A percentile compares a stretch with the other conserved stretches of the same genome.
Conservation (phyloP, 495 filamentous ascomycete species). For the Penicillium turbatum region DNA sequence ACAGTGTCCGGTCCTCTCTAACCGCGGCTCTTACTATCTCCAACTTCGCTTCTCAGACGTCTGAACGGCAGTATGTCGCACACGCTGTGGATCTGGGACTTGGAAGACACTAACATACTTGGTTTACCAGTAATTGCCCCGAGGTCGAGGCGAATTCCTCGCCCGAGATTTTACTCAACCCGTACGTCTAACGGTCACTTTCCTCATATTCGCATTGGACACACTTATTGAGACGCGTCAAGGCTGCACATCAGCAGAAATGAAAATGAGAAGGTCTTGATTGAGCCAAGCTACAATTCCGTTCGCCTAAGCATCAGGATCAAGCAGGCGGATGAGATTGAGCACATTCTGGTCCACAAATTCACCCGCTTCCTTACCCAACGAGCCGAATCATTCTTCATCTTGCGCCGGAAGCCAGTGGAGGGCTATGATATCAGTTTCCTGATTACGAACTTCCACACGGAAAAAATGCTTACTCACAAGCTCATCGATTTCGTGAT, state of each 20-base stretch:
- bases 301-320: conserved; percentile 95
- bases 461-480: conserved; percentile 96
- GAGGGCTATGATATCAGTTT: conserved; percentile 99
- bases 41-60: conserved; percentile 95
- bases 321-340: conserved; percentile 98
- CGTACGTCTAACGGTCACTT: conserved; percentile 42
- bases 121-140: conserved; percentile 66
- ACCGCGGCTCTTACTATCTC: conserved; percentile 91
- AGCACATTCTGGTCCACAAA: conserved; percentile 90
- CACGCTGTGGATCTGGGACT: background rate
- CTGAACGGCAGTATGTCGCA: conserved; percentile 61
- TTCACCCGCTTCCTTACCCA: conserved; percentile 95
- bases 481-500: conserved; percentile 99
- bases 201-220: background rate
- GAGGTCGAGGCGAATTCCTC: conserved; percentile 77
- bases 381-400: conserved; percentile 95
- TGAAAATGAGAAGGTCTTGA: conserved; percentile 80
- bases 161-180: conserved; percentile 95
- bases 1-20: conserved; percentile 79
- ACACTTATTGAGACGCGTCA: conserved; percentile 1
- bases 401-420: conserved; percentile 88
- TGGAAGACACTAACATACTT: background rate
- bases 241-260: conserved; percentile 67
- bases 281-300: conserved; percentile 90
- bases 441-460: conserved; percentile 96